Evolutionary conservation across 768 basidiomycete species (phyloP), one percentile per base, ranked within the genome.

Genomic region (Nidula microcarpa): DNA sequence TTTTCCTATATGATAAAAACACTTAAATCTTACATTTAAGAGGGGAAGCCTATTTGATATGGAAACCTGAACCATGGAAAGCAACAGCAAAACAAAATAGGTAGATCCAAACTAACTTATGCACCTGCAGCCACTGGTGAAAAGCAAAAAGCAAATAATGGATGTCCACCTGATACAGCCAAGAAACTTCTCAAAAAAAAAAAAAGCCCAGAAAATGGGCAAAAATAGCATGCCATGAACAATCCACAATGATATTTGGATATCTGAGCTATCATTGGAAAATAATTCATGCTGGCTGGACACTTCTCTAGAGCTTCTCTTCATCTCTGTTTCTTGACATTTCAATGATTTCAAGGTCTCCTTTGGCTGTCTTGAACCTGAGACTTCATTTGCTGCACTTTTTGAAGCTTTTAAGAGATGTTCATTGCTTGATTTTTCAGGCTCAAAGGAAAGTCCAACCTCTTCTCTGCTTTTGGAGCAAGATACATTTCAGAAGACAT

Each of bases 21-120:
- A 4, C 23, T 23, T 16, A 58, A 6, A 5, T 60, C 17, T 65
- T 69, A 50, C 56, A 23, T 3, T 71, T 68, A 68, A 69, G 68
- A 36, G 33, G 14, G 0, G 51, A 59, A 13, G 46, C 51, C 0
- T 48, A 30, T 1, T 23, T 23, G 23, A 23, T 23, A 23, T 23
- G 23, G 23, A 23, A 23, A 23, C 23, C 23, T 23, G 23, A 1
- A 23, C 4, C 23, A 23, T 23, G 23, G 23, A 23, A 23, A 23
- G 2, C 23, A 23, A 23, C 23, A 23, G 23, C 23, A 23, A 23
- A 23, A 23, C n/a, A 23, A 23, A 23, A 23, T 23, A 23, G 23
- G 23, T 23, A 23, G 23, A 23, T 68, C 65, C 1, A 69, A 70
- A 43, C 55, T 44, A 4, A 44, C 54, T 3, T 58, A 58, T 6